These are phyloP conservation scores for Onygenales sp. DNA, from an alignment of 2,329 filamentous ascomycete species.

Conservation along the genomic window DNA sequence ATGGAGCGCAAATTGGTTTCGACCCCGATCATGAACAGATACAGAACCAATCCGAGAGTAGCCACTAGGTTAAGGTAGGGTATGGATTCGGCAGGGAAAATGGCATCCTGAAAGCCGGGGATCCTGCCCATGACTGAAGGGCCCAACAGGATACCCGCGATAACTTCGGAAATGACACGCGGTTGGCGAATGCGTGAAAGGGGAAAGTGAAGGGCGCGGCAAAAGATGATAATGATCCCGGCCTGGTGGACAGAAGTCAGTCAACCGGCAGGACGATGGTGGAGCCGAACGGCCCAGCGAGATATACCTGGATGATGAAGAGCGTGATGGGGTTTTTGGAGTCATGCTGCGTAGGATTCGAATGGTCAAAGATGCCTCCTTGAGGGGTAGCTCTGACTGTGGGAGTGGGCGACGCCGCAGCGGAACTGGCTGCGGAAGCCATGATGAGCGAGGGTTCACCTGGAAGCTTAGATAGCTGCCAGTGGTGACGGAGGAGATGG, in stretches of 20 bases:
- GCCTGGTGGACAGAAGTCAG: conserved; percentile 38
- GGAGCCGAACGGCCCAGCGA: neutral
- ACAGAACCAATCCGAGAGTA: conserved; percentile 74
- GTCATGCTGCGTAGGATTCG: conserved; percentile 60
- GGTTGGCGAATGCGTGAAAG: conserved; percentile 69
- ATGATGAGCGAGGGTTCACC: neutral
- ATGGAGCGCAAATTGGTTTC: conserved; percentile 77
- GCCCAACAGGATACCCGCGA: conserved; percentile 75
- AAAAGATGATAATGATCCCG: conserved; percentile 65
- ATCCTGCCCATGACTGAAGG: conserved; percentile 84
- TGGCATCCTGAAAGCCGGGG: conserved; percentile 63
- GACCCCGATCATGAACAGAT: conserved; percentile 78
- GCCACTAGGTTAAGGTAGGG: conserved; percentile 67
- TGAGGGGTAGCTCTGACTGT: conserved; percentile 41
- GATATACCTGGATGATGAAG: conserved; percentile 62
- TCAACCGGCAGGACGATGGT: neutral
- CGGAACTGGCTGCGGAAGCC: conserved; percentile 4
- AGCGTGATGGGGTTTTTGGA: conserved; percentile 62
- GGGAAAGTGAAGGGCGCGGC: conserved; percentile 64
- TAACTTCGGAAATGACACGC: conserved; percentile 74
- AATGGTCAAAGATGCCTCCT: conserved; percentile 61
- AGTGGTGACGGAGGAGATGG: neutral
- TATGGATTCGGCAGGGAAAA: conserved; percentile 69
- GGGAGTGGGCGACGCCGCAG: conserved; percentile 14
- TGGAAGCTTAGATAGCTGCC: neutral